Percentiles rank a stretch among this genome's conserved stretches.
Evolutionary conservation across 352 stramenopile genomes (phyloP).

Genomic region (Globisporangium rhizosaccharum): DNA sequence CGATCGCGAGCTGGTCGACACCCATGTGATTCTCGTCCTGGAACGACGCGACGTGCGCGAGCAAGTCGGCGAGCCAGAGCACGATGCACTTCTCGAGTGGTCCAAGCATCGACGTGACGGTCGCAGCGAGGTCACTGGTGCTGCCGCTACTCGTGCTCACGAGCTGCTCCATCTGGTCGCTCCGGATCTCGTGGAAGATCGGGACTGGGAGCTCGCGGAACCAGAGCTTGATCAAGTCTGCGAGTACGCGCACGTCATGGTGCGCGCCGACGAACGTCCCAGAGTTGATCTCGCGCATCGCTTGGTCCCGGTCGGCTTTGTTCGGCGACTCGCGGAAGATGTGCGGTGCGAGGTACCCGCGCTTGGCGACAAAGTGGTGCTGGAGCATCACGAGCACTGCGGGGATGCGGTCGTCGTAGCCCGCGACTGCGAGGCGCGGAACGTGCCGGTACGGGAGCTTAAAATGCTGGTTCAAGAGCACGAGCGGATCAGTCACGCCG

Average conservation of each 20-base stretch:
- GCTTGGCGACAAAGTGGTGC: constrained; percentile 67
- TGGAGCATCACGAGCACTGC: constrained; percentile 85
- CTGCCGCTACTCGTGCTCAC: constrained; percentile 5
- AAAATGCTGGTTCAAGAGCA: constrained; percentile 83
- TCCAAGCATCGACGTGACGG: constrained; percentile 40
- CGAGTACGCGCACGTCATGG: constrained; percentile 79
- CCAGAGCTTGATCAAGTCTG: constrained; percentile 88
- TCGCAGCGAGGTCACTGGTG: constrained; percentile 19
- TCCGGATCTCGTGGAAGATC: constrained; percentile 75
- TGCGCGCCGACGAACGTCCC: constrained; percentile 56
- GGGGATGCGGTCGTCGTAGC: constrained; percentile 76
- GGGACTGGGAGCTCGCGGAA: constrained; percentile 83
- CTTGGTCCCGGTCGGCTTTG: constrained; percentile 78
- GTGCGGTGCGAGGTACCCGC: constrained; percentile 59
- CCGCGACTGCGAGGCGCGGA: constrained; percentile 47
- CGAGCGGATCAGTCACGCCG: constrained; percentile 25
- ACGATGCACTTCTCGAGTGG: constrained; percentile 54
- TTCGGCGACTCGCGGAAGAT: constrained; percentile 88
- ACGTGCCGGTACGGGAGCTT: constrained; percentile 71
- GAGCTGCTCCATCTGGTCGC: constrained; percentile 62
- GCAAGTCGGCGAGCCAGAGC: constrained; percentile 80
- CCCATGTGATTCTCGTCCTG: constrained; percentile 85
- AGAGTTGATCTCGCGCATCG: constrained; percentile 82
- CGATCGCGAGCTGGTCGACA: constrained; percentile 86
- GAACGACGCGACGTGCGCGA: constrained; percentile 64